Percentiles rank a stretch among this genome's conserved stretches.
Conservation (phyloP, 2,329 filamentous ascomycete genomes). For the Claviceps citrina region DNA sequence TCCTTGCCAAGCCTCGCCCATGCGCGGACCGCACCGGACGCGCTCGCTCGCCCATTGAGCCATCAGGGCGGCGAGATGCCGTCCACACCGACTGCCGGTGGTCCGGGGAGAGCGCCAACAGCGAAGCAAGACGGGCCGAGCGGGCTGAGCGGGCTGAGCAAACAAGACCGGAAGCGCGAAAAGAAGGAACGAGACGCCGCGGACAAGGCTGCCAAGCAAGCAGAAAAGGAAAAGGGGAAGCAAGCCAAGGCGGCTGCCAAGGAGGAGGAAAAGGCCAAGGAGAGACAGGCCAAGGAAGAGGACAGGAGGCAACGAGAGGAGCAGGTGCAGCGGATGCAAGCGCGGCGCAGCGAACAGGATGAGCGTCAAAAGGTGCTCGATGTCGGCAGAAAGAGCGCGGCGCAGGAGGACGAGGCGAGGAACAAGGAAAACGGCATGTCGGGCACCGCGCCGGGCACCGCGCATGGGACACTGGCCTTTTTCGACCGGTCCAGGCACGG, state of each 20-base stretch:
- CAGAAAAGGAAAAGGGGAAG: constrained; percentile 21
- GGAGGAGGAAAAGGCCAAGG: constrained; percentile 14
- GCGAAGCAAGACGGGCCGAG: constrained; percentile 17
- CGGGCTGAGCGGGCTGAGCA: constrained; percentile 30
- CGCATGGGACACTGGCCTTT: constrained; percentile 28
- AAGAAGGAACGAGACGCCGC: constrained; percentile 50
- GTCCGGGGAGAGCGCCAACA: constrained; percentile 10
- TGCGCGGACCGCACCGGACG: constrained; percentile 44
- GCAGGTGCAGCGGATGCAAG: constrained; percentile 37
- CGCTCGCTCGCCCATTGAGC: constrained; percentile 10
- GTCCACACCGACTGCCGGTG: background rate
- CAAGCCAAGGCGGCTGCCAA: constrained; percentile 24
- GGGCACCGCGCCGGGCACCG: background rate
- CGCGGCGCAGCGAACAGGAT: constrained; percentile 40
- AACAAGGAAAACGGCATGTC: constrained; percentile 21
- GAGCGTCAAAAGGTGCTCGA: constrained; percentile 50
- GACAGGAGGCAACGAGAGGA: constrained; percentile 31
- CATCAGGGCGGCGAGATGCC: constrained; percentile 4
- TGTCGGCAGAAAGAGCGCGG: constrained; percentile 47
- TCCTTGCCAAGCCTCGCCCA: constrained; percentile 47
- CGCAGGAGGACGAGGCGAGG: constrained; percentile 31
- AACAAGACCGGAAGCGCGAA: constrained; percentile 47
- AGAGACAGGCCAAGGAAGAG: constrained; percentile 14
- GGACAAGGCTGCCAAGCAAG: constrained; percentile 42
- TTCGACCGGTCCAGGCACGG: constrained; percentile 54